These are phyloP conservation scores for Neocatenulostroma microsporum DNA, from an alignment of 2,329 filamentous ascomycete species.

Conservation along the genomic window DNA sequence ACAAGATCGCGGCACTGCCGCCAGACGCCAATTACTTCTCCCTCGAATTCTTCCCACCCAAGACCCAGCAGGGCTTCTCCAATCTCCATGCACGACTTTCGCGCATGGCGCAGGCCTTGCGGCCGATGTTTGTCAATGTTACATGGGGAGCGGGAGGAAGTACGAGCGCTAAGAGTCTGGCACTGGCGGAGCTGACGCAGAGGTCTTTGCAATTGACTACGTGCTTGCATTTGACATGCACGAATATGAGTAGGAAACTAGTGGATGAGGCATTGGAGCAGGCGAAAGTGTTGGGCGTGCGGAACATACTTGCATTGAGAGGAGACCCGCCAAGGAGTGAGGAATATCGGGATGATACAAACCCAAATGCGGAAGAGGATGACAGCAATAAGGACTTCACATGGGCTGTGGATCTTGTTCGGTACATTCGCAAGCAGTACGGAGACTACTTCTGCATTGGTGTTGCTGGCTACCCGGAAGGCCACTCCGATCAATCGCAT, in stretches of 20 bases:
- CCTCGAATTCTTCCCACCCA: slow-evolving; percentile 98
- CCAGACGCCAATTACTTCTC: slow-evolving; percentile 81
- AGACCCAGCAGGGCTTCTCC: slow-evolving; percentile 89
- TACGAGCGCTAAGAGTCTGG: slow-evolving; percentile 81
- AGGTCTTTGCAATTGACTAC: slow-evolving; percentile 86
- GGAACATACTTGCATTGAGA: slow-evolving; percentile 86
- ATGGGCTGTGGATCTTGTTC: slow-evolving; percentile 82
- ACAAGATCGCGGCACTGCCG: slow-evolving; percentile 88
- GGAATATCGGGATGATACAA: slow-evolving; percentile 67
- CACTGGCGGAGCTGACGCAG: slow-evolving; percentile 92
- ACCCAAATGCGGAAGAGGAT: slow-evolving; percentile 50
- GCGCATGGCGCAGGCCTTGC: slow-evolving; percentile 86
- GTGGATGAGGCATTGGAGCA: slow-evolving; percentile 86
- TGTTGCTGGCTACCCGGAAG: slow-evolving; percentile 90
- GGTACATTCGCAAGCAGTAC: slow-evolving; percentile 76
- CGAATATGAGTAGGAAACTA: slow-evolving; percentile 83
- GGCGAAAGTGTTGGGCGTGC: slow-evolving; percentile 80
- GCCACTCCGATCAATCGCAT: slow-evolving; percentile 84
- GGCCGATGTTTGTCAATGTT: slow-evolving; percentile 90
- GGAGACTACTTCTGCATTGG: slow-evolving; percentile 96
- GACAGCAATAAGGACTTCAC: slow-evolving; percentile 69
- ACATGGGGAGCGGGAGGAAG: slow-evolving; percentile 97
- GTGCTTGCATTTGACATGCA: slow-evolving; percentile 92
- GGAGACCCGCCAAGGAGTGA: slow-evolving; percentile 85
- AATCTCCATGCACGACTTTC: slow-evolving; percentile 90